Conservation (phyloP, 139 green algal genomes). For the Pedinophyceae sp. region DNA sequence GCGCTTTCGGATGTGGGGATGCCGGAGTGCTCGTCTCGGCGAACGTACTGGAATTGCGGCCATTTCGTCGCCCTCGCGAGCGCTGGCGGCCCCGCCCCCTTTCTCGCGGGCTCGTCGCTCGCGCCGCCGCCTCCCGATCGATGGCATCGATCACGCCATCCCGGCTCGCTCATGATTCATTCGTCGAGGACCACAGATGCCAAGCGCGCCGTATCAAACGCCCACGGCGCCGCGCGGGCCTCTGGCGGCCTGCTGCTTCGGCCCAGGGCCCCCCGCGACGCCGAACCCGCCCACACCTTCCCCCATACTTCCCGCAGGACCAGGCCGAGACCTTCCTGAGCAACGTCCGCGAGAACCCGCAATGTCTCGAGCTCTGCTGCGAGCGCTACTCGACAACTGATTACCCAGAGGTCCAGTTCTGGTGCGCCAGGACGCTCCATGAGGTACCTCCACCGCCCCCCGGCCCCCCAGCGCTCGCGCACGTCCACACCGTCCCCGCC, state of each 20-base stretch:
- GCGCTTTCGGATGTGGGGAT: no score
- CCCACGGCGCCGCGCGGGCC: no score
- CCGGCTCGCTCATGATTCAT: no score
- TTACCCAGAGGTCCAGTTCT: slow-evolving; percentile 86
- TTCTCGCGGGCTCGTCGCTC: neutral
- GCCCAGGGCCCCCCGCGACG: neutral
- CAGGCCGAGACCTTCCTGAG: slow-evolving; percentile 45
- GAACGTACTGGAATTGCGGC: no score
- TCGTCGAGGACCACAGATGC: no score
- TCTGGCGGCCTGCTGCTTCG: no score
- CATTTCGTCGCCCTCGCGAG: no score
- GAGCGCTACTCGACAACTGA: slow-evolving; percentile 37
- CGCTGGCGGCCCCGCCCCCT: neutral
- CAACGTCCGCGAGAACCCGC: slow-evolving; percentile 29
- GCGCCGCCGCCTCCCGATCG: neutral
- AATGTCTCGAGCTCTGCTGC: slow-evolving; percentile 57
- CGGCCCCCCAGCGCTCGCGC: no score
- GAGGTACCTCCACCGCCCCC: slow-evolving; percentile 35
- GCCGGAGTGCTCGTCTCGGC: no score
- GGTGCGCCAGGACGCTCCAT: slow-evolving; percentile 83
- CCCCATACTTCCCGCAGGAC: slow-evolving; percentile 18
- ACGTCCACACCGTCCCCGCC: no score
- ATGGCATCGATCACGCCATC: no score
- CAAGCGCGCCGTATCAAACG: no score
- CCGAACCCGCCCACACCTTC: neutral